These are phyloP conservation scores for Talaromyces sp. DNA, from an alignment of 2,329 filamentous ascomycete species.

Conservation along the genomic window DNA sequence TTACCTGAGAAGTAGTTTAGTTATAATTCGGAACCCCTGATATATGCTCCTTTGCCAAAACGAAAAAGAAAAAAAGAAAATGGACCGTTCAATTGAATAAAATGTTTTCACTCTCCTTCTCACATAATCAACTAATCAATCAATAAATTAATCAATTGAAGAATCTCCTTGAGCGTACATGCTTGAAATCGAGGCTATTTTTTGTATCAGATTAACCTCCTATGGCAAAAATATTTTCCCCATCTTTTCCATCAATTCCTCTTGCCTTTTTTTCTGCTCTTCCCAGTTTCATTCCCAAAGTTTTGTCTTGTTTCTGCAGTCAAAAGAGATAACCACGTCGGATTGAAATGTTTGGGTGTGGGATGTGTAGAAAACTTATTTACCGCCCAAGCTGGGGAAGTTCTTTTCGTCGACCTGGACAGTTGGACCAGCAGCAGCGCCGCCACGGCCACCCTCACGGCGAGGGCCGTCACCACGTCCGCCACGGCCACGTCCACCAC, in stretches of 20 bases:
- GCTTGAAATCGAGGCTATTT: constrained; percentile 9
- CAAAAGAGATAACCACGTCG: not conserved
- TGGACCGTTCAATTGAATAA: not conserved
- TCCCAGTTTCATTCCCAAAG: not conserved
- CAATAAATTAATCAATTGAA: not conserved
- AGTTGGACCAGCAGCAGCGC: constrained; percentile 23
- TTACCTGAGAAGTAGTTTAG: too few relatives aligned
- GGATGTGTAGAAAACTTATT: constrained; percentile 24
- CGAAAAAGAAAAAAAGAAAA: not conserved
- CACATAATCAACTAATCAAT: constrained; percentile 8
- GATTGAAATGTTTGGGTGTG: not conserved
- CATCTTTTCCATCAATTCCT: not conserved
- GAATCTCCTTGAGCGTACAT: constrained; percentile 3
- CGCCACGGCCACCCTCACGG: constrained; percentile 26
- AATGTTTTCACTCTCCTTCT: not conserved
- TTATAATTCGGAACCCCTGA: too few relatives aligned
- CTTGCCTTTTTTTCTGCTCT: constrained; percentile 1
- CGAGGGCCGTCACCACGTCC: constrained; percentile 26
- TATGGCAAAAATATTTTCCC: constrained; percentile 1
- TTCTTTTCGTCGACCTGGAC: constrained; percentile 43
- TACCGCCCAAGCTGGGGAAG: constrained; percentile 42
- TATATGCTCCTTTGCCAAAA: too few relatives aligned
- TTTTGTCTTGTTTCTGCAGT: constrained; percentile 1
- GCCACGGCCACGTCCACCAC: constrained; percentile 43
- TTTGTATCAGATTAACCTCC: constrained; percentile 4